These are phyloP conservation scores for Sextonia rubra DNA, from an alignment of 164 flowering plant species.

Conservation along the genomic window DNA sequence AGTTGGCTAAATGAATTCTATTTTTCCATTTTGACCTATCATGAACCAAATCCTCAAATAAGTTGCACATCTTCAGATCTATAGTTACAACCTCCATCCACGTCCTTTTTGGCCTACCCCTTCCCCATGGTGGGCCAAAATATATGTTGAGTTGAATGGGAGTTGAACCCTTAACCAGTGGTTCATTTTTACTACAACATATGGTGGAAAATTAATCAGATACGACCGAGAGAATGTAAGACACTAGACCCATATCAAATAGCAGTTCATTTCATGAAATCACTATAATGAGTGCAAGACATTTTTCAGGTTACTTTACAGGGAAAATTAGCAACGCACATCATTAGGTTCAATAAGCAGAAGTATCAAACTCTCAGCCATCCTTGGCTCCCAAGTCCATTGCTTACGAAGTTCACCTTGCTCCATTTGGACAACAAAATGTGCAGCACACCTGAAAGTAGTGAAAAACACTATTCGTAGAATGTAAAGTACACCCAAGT, in stretches of 20 bases:
- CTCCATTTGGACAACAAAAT: slow-evolving; percentile 53
- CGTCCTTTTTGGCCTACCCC: too few species aligned
- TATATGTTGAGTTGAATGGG: neutral
- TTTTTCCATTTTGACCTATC: too few species aligned
- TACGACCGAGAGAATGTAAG: neutral
- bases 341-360: slow-evolving; percentile 84
- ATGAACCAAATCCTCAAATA: too few species aligned
- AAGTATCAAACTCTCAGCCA: slow-evolving; percentile 84
- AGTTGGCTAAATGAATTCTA: too few species aligned
- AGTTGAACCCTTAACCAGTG: neutral
- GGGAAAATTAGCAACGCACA: slow-evolving; percentile 36
- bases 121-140: neutral
- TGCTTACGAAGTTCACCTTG: slow-evolving; percentile 62
- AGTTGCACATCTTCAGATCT: too few species aligned
- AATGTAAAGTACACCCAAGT: neutral
- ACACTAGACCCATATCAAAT: neutral
- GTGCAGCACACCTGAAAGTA: slow-evolving; percentile 62
- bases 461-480: neutral
- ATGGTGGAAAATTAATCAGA: too few species aligned
- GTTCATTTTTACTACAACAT: too few species aligned
- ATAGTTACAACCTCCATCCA: too few species aligned
- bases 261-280: neutral
- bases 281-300: neutral
- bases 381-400: slow-evolving; percentile 92
- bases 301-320: neutral